phyloP scores from a whole-genome alignment of 148 eudicot genomes.

The Polygonum maritimum region DNA sequence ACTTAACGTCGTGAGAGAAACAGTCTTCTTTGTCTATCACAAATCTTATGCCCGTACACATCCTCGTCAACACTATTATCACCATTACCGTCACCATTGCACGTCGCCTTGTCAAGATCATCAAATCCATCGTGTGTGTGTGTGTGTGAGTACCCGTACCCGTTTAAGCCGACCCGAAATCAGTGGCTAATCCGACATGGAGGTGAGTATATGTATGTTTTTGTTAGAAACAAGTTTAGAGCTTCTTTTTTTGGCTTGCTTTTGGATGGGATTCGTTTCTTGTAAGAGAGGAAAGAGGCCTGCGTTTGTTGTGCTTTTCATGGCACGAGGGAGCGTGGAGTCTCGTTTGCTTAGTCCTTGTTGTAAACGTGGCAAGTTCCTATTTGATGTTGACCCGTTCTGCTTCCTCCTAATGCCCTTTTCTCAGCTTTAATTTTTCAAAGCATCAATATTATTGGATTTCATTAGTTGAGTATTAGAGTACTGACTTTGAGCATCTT shows the following conservation, averaged over 20 bases:
- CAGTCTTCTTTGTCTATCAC: slow-evolving; percentile 81
- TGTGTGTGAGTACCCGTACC: background rate
- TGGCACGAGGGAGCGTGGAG: background rate
- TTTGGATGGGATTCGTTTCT: background rate
- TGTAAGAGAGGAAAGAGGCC: background rate
- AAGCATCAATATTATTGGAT: background rate
- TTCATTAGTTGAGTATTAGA: too few relatives aligned
- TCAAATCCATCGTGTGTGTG: background rate
- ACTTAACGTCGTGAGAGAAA: slow-evolving; percentile 45
- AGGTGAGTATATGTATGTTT: background rate
- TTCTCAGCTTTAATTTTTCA: background rate
- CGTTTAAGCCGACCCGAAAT: background rate
- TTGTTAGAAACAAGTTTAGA: background rate
- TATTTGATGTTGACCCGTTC: background rate
- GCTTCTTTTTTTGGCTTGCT: background rate
- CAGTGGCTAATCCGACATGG: background rate
- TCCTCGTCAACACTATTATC: slow-evolving; percentile 19
- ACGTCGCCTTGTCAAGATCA: background rate
- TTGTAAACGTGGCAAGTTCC: background rate
- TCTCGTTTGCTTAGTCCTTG: background rate
- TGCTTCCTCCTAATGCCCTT: background rate
- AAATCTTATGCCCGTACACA: slow-evolving; percentile 47
- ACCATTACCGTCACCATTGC: background rate
- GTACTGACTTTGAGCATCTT: too few relatives aligned
- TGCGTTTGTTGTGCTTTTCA: background rate